Percentiles rank a stretch among this genome's conserved stretches.
phyloP scores from a whole-genome alignment of 805 yeast species.

The Candida vartiovaarae region DNA sequence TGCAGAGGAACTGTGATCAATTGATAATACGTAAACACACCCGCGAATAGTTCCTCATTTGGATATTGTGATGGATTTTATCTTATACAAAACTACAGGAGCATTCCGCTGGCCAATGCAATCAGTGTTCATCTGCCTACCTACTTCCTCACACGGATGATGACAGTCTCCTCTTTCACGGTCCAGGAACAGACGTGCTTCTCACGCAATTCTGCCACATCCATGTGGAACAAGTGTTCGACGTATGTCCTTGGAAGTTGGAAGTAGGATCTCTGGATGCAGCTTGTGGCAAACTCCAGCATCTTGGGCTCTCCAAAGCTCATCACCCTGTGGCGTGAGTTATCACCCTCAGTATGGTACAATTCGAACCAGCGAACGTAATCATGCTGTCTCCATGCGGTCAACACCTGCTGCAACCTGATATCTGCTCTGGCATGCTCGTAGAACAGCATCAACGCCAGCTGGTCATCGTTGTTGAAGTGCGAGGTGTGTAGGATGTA shows the following conservation, averaged over 20 bases:
- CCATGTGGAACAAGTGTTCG: slow-evolving; percentile 7
- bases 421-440: slow-evolving; percentile 26
- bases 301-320: slow-evolving; percentile 32
- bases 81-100: too few species aligned
- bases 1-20: too few species aligned
- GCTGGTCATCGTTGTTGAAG: slow-evolving; percentile 14
- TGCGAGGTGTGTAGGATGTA: slow-evolving; percentile 36
- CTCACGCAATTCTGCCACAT: slow-evolving; percentile 2
- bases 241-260: slow-evolving; percentile 18
- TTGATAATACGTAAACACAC: too few species aligned
- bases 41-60: too few species aligned
- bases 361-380: slow-evolving; percentile 27
- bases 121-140: too few species aligned
- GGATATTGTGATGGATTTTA: too few species aligned
- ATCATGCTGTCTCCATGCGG: slow-evolving; percentile 27
- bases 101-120: too few species aligned
- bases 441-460: slow-evolving; percentile 20
- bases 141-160: slow-evolving; percentile 8
- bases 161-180: slow-evolving; percentile 5
- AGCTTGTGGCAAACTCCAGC: slow-evolving; percentile 26
- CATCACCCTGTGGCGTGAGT: slow-evolving; percentile 29
- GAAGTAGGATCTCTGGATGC: slow-evolving; percentile 35
- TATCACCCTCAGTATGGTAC: slow-evolving; percentile 15
- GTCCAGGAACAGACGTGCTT: slow-evolving; percentile 13
- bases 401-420: slow-evolving; percentile 27